phyloP scores from a whole-genome alignment of 805 yeast species.

The Ogataea siamensis region DNA sequence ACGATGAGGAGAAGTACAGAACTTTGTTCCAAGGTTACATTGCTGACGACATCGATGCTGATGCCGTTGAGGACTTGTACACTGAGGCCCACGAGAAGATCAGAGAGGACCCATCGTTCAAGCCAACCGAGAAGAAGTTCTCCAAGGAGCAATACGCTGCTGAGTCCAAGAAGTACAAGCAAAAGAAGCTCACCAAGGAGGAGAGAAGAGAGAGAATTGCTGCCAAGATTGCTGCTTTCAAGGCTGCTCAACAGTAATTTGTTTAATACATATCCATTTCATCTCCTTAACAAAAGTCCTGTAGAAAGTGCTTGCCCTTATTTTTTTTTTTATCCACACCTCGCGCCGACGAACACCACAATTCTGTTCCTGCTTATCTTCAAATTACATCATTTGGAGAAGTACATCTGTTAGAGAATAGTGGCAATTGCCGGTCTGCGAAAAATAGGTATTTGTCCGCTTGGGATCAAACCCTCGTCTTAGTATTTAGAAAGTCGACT shows the following conservation, averaged over 20 bases:
- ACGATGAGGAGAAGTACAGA: slow-evolving; percentile 99
- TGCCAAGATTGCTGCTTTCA: slow-evolving; percentile 91
- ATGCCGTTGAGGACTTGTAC: slow-evolving; percentile 94
- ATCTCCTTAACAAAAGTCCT: too few relatives aligned
- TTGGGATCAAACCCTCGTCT: background rate
- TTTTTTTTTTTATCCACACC: slow-evolving; percentile 1
- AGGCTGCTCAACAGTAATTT: slow-evolving; percentile 45
- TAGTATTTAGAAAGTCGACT: background rate
- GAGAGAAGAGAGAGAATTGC: slow-evolving; percentile 88
- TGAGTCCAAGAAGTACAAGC: slow-evolving; percentile 89
- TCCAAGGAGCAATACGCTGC: slow-evolving; percentile 98
- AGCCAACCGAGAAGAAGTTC: slow-evolving; percentile 88
- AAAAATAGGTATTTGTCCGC: slow-evolving; percentile 1
- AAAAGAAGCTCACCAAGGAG: slow-evolving; percentile 82
- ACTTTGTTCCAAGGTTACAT: slow-evolving; percentile 94
- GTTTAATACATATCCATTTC: slow-evolving; percentile 2
- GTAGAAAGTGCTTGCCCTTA: too few relatives aligned
- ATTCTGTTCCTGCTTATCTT: slow-evolving; percentile 3
- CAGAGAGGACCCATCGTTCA: slow-evolving; percentile 93
- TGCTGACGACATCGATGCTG: slow-evolving; percentile 96
- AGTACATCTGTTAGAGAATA: slow-evolving; percentile 1
- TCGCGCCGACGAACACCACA: background rate
- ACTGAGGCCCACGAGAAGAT: slow-evolving; percentile 89
- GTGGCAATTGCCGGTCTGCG: slow-evolving; percentile 10
- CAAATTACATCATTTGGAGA: slow-evolving; percentile 3